Conservation (phyloP, 495 filamentous ascomycete species). For the Bathelium albidoporum region DNA sequence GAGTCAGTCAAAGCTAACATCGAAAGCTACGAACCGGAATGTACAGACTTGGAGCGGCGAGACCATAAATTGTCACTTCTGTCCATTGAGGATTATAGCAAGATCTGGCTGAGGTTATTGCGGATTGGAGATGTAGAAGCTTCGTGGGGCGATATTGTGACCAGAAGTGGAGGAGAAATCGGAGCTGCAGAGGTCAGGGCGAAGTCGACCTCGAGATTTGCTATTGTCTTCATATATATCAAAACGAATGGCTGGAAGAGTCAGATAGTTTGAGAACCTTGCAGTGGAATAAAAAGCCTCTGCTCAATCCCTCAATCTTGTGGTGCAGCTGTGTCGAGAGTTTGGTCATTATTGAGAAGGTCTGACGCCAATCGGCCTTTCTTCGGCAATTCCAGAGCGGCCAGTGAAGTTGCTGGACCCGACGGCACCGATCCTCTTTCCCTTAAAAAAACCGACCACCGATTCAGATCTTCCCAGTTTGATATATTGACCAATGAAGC, state of each 20-base stretch:
- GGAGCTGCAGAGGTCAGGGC: neutral
- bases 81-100: conserved; percentile 12
- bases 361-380: neutral
- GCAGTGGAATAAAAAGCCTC: neutral
- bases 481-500: conserved; percentile 50
- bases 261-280: neutral
- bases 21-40: conserved; percentile 1
- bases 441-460: conserved; percentile 61
- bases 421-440: conserved; percentile 22
- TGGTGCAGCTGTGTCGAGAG: neutral
- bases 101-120: neutral
- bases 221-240: neutral
- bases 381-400: neutral
- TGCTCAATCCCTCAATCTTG: neutral
- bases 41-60: conserved; percentile 77
- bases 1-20: conserved; percentile 10
- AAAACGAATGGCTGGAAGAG: neutral
- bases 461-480: conserved; percentile 86
- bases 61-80: conserved; percentile 76
- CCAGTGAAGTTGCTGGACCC: conserved; percentile 7
- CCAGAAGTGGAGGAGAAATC: conserved; percentile 12
- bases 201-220: neutral
- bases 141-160: neutral
- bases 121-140: neutral
- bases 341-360: neutral